phyloP scores from a whole-genome alignment of 768 basidiomycete species.

The Tricholoma matsutake region DNA sequence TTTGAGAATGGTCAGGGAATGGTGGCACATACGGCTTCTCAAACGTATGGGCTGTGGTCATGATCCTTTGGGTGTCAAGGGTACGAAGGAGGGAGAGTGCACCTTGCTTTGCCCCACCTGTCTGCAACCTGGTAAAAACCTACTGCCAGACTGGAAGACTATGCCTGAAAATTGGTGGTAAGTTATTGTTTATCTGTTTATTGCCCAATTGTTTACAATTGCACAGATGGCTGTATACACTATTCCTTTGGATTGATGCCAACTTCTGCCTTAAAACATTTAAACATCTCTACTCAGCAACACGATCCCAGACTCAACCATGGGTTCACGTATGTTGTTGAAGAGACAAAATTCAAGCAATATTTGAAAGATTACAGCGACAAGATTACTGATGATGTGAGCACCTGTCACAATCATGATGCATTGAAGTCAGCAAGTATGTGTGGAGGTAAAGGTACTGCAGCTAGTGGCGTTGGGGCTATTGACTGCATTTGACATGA shows the following conservation, averaged over 20 bases:
- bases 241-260: too few species aligned
- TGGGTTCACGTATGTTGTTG: too few species aligned
- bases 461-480: too few species aligned
- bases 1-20: constrained; percentile 16
- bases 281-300: constrained; percentile 14
- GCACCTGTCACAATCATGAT: too few species aligned
- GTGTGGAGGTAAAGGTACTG: too few species aligned
- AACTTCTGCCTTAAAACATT: constrained; percentile 21
- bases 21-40: constrained; percentile 15
- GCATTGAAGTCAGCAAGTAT: too few species aligned
- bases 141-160: constrained; percentile 18
- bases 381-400: too few species aligned
- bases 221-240: too few species aligned
- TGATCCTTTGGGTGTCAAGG: constrained; percentile 11
- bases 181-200: neutral
- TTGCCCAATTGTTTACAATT: neutral
- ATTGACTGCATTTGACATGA: too few species aligned
- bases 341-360: constrained; percentile 8
- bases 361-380: constrained; percentile 6
- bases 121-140: too few species aligned
- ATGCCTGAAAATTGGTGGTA: constrained; percentile 1
- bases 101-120: constrained; percentile 26
- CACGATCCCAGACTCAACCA: too few species aligned
- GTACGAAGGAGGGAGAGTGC: constrained; percentile 15
- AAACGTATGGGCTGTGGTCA: constrained; percentile 20